phyloP scores from a whole-genome alignment of 768 basidiomycete species.

The Russula sp. region DNA sequence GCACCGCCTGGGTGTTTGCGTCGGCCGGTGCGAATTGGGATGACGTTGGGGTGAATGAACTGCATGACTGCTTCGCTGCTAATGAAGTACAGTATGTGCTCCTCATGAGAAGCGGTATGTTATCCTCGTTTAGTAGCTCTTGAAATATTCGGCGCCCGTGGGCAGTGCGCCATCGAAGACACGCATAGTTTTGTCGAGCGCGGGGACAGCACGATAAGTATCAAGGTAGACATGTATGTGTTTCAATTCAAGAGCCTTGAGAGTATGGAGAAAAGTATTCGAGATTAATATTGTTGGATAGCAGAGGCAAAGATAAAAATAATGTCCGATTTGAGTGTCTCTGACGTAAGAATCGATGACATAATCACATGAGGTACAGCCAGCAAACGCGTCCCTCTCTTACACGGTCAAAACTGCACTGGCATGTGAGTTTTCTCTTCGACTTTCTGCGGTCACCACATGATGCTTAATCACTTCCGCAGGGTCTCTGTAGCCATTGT shows the following conservation, averaged over 20 bases:
- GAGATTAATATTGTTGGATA: no score
- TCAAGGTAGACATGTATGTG: neutral
- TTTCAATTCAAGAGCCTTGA: neutral
- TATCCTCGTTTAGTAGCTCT: slow-evolving; percentile 46
- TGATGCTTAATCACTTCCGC: slow-evolving; percentile 21
- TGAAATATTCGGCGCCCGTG: slow-evolving; percentile 79
- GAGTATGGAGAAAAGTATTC: no score
- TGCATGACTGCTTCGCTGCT: slow-evolving; percentile 83
- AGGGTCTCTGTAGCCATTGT: slow-evolving; percentile 52
- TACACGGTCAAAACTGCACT: neutral
- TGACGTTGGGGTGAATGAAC: slow-evolving; percentile 75
- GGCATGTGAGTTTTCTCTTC: slow-evolving; percentile 10
- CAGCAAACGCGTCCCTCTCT: slow-evolving; percentile 2
- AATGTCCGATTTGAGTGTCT: no score
- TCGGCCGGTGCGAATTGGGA: slow-evolving; percentile 67
- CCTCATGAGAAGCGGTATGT: neutral
- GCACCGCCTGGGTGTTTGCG: slow-evolving; percentile 57
- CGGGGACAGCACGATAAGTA: slow-evolving; percentile 72
- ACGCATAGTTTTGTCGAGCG: slow-evolving; percentile 72
- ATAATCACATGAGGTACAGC: neutral
- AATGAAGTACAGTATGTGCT: slow-evolving; percentile 55
- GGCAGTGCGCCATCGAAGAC: slow-evolving; percentile 61
- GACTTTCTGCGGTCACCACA: neutral
- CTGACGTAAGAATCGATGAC: neutral
- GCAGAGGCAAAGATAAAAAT: no score